Evolutionary conservation across 495 filamentous ascomycete genomes (phyloP).

Genomic region (Daldinia loculata): DNA sequence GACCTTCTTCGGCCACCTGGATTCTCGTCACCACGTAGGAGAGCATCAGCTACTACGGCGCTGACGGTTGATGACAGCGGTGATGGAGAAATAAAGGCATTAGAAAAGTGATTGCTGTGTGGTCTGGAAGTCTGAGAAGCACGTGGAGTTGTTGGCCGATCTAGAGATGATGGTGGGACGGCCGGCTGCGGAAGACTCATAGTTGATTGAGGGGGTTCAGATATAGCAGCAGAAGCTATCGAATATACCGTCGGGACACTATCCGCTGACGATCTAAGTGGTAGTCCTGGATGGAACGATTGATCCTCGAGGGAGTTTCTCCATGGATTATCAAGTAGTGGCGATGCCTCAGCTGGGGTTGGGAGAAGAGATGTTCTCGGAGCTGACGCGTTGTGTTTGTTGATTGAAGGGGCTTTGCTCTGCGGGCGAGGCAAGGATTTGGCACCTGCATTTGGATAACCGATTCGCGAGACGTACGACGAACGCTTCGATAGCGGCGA

Average conservation of each 20-base stretch:
- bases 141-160: constrained; percentile 47
- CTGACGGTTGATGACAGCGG: constrained; percentile 58
- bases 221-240: constrained; percentile 45
- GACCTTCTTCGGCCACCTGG: constrained; percentile 42
- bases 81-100: constrained; percentile 56
- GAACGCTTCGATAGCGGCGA: constrained; percentile 47
- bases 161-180: constrained; percentile 36
- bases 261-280: constrained; percentile 51
- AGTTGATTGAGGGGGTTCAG: constrained; percentile 40
- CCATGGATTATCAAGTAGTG: constrained; percentile 49
- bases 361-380: constrained; percentile 32
- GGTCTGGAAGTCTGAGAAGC: constrained; percentile 40
- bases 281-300: constrained; percentile 42
- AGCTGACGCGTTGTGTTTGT: constrained; percentile 20
- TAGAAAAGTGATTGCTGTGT: constrained; percentile 50
- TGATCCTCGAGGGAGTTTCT: constrained; percentile 34
- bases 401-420: constrained; percentile 35
- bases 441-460: constrained; percentile 44
- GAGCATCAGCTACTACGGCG: constrained; percentile 56
- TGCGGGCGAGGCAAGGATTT: constrained; percentile 33
- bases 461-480: constrained; percentile 48
- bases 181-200: constrained; percentile 30
- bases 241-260: constrained; percentile 47
- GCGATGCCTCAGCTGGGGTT: constrained; percentile 40
- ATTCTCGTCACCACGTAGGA: constrained; percentile 51